Evolutionary conservation across 176 grass and related monocot species (phyloP).

Genomic region (Triticum monococcum): DNA sequence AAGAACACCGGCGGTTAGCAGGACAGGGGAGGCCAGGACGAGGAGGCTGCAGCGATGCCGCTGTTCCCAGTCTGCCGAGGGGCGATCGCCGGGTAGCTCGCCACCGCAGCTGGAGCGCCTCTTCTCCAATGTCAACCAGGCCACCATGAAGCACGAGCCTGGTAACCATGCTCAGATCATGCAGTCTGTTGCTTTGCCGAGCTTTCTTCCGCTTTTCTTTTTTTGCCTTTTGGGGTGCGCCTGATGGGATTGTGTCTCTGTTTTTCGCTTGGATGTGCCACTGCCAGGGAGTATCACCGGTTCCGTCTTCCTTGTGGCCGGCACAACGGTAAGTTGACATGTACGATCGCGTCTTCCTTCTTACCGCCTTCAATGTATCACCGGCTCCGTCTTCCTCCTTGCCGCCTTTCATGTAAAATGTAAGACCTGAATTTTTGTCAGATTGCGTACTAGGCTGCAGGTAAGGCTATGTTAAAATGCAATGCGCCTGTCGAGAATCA

Average conservation of each 20-base stretch:
- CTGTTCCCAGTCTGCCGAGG: slow-evolving; percentile 41
- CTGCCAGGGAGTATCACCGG: slow-evolving; percentile 74
- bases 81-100: slow-evolving; percentile 30
- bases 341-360: neutral
- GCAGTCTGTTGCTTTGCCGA: neutral
- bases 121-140: slow-evolving; percentile 91
- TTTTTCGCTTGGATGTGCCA: slow-evolving; percentile 43
- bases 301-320: slow-evolving; percentile 69
- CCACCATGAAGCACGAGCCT: slow-evolving; percentile 84
- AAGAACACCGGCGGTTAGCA: neutral
- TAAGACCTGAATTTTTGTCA: neutral
- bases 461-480: neutral
- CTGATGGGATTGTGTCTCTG: neutral
- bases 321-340: slow-evolving; percentile 64
- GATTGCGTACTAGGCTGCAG: neutral
- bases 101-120: slow-evolving; percentile 57
- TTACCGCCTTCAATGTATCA: neutral
- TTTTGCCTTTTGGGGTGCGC: neutral
- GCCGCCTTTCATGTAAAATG: neutral
- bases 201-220: neutral
- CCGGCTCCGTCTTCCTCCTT: neutral
- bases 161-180: slow-evolving; percentile 30
- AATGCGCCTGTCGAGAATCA: neutral
- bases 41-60: slow-evolving; percentile 41
- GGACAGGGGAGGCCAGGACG: neutral